Base-by-base conservation (phyloP, 2,329 filamentous ascomycete species). In the Calcarisporium arbuscula region DNA sequence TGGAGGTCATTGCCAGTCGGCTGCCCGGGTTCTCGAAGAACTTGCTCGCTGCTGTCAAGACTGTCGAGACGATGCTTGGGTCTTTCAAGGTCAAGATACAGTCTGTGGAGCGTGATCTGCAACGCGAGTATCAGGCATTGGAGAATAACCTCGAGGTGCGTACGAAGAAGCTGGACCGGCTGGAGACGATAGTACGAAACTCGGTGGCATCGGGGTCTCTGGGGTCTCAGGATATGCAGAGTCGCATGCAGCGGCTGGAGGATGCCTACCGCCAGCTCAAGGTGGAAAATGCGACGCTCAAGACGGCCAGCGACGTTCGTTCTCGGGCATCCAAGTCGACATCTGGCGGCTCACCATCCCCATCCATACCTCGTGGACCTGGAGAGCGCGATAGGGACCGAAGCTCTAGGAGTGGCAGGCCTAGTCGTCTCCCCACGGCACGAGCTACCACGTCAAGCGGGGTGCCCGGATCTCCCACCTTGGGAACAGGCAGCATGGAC, bases 1-100 rank as follows among this genome's bases (percentile, higher is more conserved):
- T 94, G 21, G 90, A 95, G 51, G 80, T 88, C 11, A 84, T 98
- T 41, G 79, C 81, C 2, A 89, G 81, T 32, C 87, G 92, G 61
- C 71, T 96, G 5, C 82, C 85, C 0, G 85, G 84, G 2, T 96
- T 96, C 62, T 85, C 83, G 52, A 86, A 89, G 58, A 96, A 95
- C 55, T 72, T 98, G 18, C 62, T 95, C 28, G 77, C 81, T 2
- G 90, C 90, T 0, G 75, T 95, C 42, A 94, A 90, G 66, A 85
- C 80, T 3, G 80, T 96, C 36, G 92, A 96, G 65, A 69, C 71
- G 14, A 77, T 94, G 44, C 70, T 96, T 22, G 73, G 75, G 14
- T 76, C 77, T 8, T 94, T 95, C 66, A 83, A 85, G 50, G 69
- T 72, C 25, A 82, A 86, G 40, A 85, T 95, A 53, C 85, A 85